A percentile compares a stretch with the other conserved stretches of the same genome.
phyloP scores from a whole-genome alignment of 2,329 filamentous ascomycete species.

The Zalaria sp. region DNA sequence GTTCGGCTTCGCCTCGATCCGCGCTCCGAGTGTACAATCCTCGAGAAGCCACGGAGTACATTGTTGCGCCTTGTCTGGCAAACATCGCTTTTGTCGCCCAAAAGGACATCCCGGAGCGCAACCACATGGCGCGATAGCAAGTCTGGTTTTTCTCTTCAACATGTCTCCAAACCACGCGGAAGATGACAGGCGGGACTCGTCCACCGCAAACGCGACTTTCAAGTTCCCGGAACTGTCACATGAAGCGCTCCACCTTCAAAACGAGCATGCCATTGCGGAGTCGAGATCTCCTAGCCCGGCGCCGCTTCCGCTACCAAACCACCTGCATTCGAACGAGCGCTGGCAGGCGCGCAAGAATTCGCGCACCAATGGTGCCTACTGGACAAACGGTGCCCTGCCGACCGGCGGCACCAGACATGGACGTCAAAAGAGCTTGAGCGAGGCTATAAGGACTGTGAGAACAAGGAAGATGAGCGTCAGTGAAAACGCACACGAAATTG shows the following conservation, averaged over 20 bases:
- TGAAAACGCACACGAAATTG: conserved; percentile 87
- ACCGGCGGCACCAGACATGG: conserved; percentile 37
- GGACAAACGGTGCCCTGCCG: conserved; percentile 24
- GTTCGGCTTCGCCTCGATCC: too few relatives aligned
- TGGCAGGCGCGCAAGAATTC: conserved; percentile 44
- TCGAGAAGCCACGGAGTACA: too few relatives aligned
- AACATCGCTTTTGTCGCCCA: too few relatives aligned
- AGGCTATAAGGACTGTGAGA: conserved; percentile 74
- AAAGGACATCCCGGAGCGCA: too few relatives aligned
- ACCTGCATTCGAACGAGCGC: conserved; percentile 31
- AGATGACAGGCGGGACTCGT: too few relatives aligned
- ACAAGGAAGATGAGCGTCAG: conserved; percentile 72
- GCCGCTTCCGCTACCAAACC: conserved; percentile 18
- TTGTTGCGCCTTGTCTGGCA: too few relatives aligned
- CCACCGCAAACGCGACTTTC: conserved; percentile 14
- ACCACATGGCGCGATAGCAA: too few relatives aligned
- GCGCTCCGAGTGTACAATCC: too few relatives aligned
- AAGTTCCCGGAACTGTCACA: conserved; percentile 32
- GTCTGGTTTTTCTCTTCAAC: too few relatives aligned
- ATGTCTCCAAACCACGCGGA: too few relatives aligned
- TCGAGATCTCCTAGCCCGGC: conserved; percentile 14
- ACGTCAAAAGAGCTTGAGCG: conserved; percentile 74
- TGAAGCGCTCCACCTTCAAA: conserved; percentile 23
- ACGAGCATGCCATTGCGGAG: conserved; percentile 13
- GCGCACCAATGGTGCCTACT: conserved; percentile 19